Evolutionary conservation across 768 basidiomycete species (phyloP).

Genomic region (Serendipita vermifera): DNA sequence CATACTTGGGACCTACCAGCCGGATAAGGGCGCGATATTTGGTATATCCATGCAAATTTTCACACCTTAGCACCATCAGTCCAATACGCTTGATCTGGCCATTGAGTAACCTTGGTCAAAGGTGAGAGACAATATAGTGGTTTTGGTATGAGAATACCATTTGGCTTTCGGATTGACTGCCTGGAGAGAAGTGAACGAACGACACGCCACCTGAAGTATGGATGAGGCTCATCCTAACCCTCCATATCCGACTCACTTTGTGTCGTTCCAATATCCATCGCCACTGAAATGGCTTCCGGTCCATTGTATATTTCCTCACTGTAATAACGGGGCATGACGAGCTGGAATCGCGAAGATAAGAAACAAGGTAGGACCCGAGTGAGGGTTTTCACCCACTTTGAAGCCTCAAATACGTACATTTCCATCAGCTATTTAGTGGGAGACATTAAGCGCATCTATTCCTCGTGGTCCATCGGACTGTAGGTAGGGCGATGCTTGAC

Average conservation of each 20-base stretch:
- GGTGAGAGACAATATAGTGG: neutral
- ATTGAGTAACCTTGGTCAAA: neutral
- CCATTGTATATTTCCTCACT: too few relatives aligned
- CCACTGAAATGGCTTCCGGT: too few relatives aligned
- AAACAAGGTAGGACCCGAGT: too few relatives aligned
- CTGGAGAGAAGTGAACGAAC: neutral
- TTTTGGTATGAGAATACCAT: neutral
- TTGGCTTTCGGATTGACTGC: neutral
- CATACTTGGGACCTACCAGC: neutral
- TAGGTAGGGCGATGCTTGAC: too few relatives aligned
- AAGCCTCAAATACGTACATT: too few relatives aligned
- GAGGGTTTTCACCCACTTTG: too few relatives aligned
- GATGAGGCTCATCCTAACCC: neutral
- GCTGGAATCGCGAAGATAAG: too few relatives aligned
- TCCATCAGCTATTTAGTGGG: too few relatives aligned
- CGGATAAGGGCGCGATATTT: neutral
- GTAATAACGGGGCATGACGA: too few relatives aligned
- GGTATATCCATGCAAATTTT: neutral
- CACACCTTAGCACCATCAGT: slow-evolving; percentile 1
- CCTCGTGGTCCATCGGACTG: too few relatives aligned
- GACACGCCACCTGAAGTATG: neutral
- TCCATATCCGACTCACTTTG: neutral
- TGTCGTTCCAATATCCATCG: neutral
- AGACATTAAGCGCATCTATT: too few relatives aligned
- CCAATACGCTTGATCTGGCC: slow-evolving; percentile 7